Percentiles rank a stretch among this genome's conserved stretches.
Conservation (phyloP, 1,139 yeast species). For the Hyphopichia fennica region DNA sequence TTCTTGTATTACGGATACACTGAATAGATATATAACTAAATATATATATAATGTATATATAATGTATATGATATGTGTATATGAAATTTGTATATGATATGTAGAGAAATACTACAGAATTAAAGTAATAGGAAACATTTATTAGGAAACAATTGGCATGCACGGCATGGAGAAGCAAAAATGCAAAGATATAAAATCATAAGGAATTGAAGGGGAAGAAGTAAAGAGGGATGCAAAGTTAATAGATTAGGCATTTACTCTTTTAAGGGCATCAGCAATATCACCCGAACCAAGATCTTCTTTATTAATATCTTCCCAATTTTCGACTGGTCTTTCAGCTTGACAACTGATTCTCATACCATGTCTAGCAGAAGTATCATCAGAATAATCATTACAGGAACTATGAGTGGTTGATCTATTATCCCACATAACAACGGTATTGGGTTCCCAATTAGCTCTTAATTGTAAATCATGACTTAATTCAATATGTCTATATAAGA, state of each 20-base stretch:
- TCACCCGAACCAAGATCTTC: constrained; percentile 37
- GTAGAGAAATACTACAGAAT: too few relatives aligned
- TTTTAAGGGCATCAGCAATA: constrained; percentile 35
- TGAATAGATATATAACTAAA: background rate
- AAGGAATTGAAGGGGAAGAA: background rate
- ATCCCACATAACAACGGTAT: constrained; percentile 71
- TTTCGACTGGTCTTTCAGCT: constrained; percentile 49
- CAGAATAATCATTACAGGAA: constrained; percentile 64
- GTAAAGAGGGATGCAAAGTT: too few relatives aligned
- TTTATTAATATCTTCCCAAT: constrained; percentile 32
- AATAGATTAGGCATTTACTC: background rate
- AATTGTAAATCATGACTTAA: constrained; percentile 38
- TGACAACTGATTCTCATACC: constrained; percentile 69
- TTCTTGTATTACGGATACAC: background rate
- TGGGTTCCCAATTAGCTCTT: constrained; percentile 45
- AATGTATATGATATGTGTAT: too few relatives aligned
- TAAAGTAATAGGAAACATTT: background rate
- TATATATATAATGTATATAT: too few relatives aligned
- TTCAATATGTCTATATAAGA: constrained; percentile 53
- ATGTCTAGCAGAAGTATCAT: constrained; percentile 51
- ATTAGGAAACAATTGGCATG: background rate
- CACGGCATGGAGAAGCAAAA: background rate
- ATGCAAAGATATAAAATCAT: background rate
- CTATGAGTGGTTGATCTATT: constrained; percentile 65
- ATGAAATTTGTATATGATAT: too few relatives aligned